These are phyloP conservation scores for Tetrastigma voinierianum DNA, from an alignment of 164 flowering plant species.

Conservation along the genomic window DNA sequence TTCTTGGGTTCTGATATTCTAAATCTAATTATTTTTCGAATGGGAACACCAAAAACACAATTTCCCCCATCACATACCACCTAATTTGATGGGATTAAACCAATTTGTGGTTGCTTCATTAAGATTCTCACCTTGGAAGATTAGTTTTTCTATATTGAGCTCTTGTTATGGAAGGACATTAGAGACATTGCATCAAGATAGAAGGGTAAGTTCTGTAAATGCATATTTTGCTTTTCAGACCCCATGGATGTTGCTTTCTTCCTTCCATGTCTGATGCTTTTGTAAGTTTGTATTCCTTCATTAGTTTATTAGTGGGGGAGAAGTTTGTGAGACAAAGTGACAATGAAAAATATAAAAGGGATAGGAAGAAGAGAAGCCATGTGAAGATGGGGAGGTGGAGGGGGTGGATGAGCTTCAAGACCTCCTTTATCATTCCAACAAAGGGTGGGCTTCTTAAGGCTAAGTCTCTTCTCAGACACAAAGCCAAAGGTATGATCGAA, in stretches of 20 bases:
- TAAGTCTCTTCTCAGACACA: slow-evolving; percentile 26
- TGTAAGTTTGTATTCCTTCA: slow-evolving; percentile 13
- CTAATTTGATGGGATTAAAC: no score
- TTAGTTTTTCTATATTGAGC: neutral
- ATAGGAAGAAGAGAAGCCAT: neutral
- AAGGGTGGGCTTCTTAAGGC: slow-evolving; percentile 26
- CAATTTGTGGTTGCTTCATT: no score
- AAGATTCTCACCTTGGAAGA: no score
- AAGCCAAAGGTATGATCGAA: slow-evolving; percentile 26
- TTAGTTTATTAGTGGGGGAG: slow-evolving; percentile 5
- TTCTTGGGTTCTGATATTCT: no score
- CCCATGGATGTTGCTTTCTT: slow-evolving; percentile 24
- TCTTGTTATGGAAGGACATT: neutral
- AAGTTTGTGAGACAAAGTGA: slow-evolving; percentile 9
- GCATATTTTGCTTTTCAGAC: slow-evolving; percentile 15
- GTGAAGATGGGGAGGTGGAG: slow-evolving; percentile 32
- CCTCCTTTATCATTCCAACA: slow-evolving; percentile 25
- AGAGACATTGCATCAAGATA: neutral
- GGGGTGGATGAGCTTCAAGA: slow-evolving; percentile 33
- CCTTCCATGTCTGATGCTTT: slow-evolving; percentile 19
- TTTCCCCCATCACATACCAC: no score
- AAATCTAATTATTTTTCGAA: no score
- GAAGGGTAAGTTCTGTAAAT: neutral
- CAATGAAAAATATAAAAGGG: slow-evolving; percentile 13
- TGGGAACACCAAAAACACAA: no score